phyloP scores from a whole-genome alignment of 202 grass and related monocot species.

The Schoenoplectus triqueter region DNA sequence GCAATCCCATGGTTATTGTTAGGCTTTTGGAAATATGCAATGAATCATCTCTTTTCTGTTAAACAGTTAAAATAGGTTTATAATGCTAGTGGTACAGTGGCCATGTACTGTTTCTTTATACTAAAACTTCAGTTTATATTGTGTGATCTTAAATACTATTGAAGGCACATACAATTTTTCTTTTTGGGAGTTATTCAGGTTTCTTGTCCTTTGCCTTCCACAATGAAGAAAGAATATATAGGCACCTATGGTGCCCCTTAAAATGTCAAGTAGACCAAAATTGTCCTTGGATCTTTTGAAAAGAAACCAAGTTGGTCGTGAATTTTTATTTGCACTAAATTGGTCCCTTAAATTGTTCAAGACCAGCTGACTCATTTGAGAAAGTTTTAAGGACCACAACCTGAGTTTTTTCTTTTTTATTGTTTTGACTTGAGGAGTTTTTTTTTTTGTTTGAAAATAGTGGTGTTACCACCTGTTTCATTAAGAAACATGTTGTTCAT shows the following conservation, averaged over 20 bases:
- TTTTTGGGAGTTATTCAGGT: background rate
- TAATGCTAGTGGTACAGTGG: background rate
- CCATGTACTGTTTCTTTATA: background rate
- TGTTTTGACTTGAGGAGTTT: background rate
- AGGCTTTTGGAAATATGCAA: background rate
- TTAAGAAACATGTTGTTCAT: no score
- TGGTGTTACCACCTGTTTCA: no score
- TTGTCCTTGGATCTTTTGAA: background rate
- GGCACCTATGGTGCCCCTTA: background rate
- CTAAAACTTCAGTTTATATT: background rate
- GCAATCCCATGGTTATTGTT: background rate
- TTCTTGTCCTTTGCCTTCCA: background rate
- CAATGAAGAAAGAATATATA: background rate
- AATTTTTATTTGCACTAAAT: background rate
- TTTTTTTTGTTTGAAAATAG: background rate
- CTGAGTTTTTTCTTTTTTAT: background rate
- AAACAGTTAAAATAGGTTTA: constrained; percentile 12
- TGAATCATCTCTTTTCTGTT: background rate
- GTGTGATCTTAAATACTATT: constrained; percentile 23
- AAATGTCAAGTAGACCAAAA: constrained; percentile 11
- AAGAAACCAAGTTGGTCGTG: background rate
- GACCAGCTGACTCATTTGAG: background rate
- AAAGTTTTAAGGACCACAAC: background rate
- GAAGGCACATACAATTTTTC: background rate
- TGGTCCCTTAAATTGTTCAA: background rate